phyloP scores from a whole-genome alignment of 2,329 filamentous ascomycete species.

The Penicillium aurantiogriseum region DNA sequence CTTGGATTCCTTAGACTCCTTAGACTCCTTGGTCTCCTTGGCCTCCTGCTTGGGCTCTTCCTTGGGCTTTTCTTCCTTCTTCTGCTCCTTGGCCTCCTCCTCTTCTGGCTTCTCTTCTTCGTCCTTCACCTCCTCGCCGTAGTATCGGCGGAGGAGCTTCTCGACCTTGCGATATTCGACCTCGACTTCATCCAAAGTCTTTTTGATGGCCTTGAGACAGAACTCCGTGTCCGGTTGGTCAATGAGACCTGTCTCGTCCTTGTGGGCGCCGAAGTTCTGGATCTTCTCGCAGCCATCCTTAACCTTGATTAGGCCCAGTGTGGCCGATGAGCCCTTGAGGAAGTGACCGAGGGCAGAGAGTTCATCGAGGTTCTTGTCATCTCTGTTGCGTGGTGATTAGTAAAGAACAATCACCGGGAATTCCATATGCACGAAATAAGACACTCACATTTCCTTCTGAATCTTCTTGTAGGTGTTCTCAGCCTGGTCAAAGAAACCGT shows the following conservation, averaged over 20 bases:
- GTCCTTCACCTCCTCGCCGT: slow-evolving; percentile 47
- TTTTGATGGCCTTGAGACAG: slow-evolving; percentile 68
- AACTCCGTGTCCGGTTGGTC: slow-evolving; percentile 65
- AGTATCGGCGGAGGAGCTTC: slow-evolving; percentile 68
- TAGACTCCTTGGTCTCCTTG: slow-evolving; percentile 6
- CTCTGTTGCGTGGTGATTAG: slow-evolving; percentile 47
- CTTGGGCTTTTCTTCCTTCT: slow-evolving; percentile 3
- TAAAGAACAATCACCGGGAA: neutral
- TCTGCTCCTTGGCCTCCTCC: slow-evolving; percentile 3
- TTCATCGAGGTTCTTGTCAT: slow-evolving; percentile 65
- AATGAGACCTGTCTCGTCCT: slow-evolving; percentile 71
- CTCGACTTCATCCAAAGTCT: slow-evolving; percentile 70
- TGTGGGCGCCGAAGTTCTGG: slow-evolving; percentile 81
- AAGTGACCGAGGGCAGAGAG: slow-evolving; percentile 89
- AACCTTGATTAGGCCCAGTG: slow-evolving; percentile 84
- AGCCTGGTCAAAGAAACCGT: slow-evolving; percentile 90
- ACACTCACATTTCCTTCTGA: slow-evolving; percentile 75
- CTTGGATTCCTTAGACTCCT: slow-evolving; percentile 3
- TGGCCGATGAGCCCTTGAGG: slow-evolving; percentile 94
- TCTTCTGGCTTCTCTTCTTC: slow-evolving; percentile 13
- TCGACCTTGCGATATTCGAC: slow-evolving; percentile 73
- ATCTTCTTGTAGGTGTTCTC: slow-evolving; percentile 82
- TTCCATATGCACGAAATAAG: neutral
- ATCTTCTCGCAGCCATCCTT: slow-evolving; percentile 95
- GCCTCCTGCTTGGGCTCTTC: slow-evolving; percentile 11